Evolutionary conservation across 306 rosid species (phyloP).

Genomic region (Psophocarpus tetragonolobus): DNA sequence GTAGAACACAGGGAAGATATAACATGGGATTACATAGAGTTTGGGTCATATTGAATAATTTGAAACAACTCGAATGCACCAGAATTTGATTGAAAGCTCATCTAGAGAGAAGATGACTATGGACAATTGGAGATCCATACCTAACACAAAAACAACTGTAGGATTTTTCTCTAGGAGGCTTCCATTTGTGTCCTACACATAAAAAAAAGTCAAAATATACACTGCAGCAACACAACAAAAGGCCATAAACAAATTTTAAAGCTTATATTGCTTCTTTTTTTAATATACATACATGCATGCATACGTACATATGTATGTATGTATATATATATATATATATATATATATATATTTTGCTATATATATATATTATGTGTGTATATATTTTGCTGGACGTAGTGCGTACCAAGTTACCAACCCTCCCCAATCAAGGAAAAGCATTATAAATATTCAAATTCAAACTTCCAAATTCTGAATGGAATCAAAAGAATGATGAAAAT

Average conservation of each 20-base stretch:
- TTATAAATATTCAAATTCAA: constrained; percentile 20
- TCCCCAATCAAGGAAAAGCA: neutral
- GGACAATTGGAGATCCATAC: constrained; percentile 42
- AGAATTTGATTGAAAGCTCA: neutral
- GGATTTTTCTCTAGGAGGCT: constrained; percentile 65
- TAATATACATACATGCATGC: too few relatives aligned
- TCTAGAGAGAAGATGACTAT: neutral
- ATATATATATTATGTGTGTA: too few relatives aligned
- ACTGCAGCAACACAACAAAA: neutral
- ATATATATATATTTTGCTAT: too few relatives aligned
- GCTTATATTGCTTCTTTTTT: neutral
- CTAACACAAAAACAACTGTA: constrained; percentile 92
- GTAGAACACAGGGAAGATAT: neutral
- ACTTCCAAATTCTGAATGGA: constrained; percentile 4
- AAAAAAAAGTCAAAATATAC: neutral
- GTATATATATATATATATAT: too few relatives aligned
- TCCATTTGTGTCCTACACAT: constrained; percentile 62
- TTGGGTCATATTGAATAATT: neutral
- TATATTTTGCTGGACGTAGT: neutral
- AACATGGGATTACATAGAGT: neutral
- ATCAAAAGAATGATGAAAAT: neutral
- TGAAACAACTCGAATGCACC: constrained; percentile 1
- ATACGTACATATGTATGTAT: too few relatives aligned
- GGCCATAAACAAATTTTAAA: neutral
- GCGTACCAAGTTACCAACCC: too few relatives aligned